These are phyloP conservation scores for Spatholobus suberectus DNA, from an alignment of 306 rosid genomes.

Conservation along the genomic window DNA sequence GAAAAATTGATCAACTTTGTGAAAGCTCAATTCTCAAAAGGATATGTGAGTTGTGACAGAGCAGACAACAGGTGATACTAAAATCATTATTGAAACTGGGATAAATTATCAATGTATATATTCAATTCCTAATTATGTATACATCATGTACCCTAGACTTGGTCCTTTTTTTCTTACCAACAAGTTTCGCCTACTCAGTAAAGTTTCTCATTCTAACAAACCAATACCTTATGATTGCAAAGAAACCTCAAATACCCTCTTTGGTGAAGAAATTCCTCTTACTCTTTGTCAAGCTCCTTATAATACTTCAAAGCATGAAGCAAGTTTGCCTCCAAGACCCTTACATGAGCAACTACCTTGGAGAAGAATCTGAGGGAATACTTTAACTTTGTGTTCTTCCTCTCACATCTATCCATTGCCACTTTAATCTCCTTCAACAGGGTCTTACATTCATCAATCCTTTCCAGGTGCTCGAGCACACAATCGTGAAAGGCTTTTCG, in stretches of 20 bases:
- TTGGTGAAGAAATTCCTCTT: constrained; percentile 12
- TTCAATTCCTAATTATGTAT: constrained; percentile 13
- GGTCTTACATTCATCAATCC: constrained; percentile 43
- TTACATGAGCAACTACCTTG: constrained; percentile 38
- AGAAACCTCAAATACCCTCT: constrained; percentile 12
- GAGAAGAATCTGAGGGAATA: constrained; percentile 32
- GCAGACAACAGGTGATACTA: constrained; percentile 14
- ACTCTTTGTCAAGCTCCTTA: constrained; percentile 46
- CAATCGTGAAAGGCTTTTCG: constrained; percentile 40
- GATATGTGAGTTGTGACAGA: constrained; percentile 1
- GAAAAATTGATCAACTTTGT: constrained; percentile 2
- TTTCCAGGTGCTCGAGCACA: constrained; percentile 47
- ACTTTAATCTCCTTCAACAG: constrained; percentile 47
- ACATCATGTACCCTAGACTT: constrained; percentile 8
- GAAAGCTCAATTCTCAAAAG: not conserved
- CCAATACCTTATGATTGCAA: constrained; percentile 11
- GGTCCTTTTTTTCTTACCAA: not conserved
- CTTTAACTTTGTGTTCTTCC: constrained; percentile 19
- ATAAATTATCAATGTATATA: not conserved
- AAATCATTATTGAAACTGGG: not conserved
- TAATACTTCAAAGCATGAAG: constrained; percentile 52
- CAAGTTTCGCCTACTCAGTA: not conserved
- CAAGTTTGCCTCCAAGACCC: constrained; percentile 48
- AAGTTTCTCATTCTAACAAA: constrained; percentile 20
- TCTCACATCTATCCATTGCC: constrained; percentile 51